These are phyloP conservation scores for Ustilago cynodontis DNA, from an alignment of 1,284 basidiomycete genomes.

Conservation along the genomic window DNA sequence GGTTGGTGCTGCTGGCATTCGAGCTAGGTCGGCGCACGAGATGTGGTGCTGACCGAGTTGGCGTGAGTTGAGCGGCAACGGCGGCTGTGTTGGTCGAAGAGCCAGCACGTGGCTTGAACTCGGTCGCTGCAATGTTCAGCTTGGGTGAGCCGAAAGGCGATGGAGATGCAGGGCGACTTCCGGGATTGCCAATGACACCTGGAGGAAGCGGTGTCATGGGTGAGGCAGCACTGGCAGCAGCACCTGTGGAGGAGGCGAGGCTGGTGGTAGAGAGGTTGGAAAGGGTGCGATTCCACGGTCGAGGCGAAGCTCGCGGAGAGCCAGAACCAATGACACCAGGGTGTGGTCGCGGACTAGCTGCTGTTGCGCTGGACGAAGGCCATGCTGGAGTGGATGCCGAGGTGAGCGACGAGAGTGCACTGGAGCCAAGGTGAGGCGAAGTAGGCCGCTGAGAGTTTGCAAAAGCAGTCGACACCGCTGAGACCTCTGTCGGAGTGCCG, in stretches of 20 bases:
- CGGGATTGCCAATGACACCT: slow-evolving; percentile 23
- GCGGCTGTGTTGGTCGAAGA: slow-evolving; percentile 25
- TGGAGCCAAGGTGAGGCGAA: slow-evolving; percentile 42
- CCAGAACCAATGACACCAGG: slow-evolving; percentile 59
- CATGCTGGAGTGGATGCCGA: slow-evolving; percentile 28
- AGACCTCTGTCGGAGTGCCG: slow-evolving; percentile 21
- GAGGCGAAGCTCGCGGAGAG: slow-evolving; percentile 56
- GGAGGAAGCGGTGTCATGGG: slow-evolving; percentile 50
- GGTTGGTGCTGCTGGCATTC: slow-evolving; percentile 49
- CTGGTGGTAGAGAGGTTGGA: slow-evolving; percentile 50
- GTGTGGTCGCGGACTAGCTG: slow-evolving; percentile 45
- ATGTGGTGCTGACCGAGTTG: slow-evolving; percentile 29
- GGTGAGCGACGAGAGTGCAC: slow-evolving; percentile 29
- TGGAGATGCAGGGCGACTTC: slow-evolving; percentile 56
- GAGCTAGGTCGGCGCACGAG: slow-evolving; percentile 47
- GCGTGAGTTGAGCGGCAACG: slow-evolving; percentile 27
- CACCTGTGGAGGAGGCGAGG: slow-evolving; percentile 33
- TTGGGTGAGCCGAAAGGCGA: slow-evolving; percentile 61
- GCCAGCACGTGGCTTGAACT: slow-evolving; percentile 58
- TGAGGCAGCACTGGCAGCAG: slow-evolving; percentile 18
- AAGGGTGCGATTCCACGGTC: slow-evolving; percentile 50
- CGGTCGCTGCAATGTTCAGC: slow-evolving; percentile 62
- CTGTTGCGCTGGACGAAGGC: slow-evolving; percentile 15
- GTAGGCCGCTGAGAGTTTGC: slow-evolving; percentile 24
- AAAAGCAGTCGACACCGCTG: slow-evolving; percentile 13